phyloP scores from a whole-genome alignment of 257 asterid species.

The Nicotiana obtusifolia region DNA sequence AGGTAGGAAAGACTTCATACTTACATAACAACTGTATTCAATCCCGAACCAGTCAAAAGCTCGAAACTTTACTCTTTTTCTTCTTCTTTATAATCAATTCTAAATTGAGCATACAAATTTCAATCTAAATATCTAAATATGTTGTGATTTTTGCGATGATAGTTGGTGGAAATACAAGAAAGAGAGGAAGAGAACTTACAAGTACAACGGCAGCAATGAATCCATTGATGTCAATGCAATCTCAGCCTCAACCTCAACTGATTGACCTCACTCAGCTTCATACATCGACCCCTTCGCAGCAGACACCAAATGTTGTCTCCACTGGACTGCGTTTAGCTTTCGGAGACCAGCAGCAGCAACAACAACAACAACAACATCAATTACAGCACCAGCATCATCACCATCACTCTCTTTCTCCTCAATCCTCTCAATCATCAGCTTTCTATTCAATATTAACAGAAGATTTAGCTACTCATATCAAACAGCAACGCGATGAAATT shows the following conservation, averaged over 20 bases:
- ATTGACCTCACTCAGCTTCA: conserved; percentile 32
- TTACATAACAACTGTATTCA: neutral
- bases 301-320: conserved; percentile 25
- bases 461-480: conserved; percentile 27
- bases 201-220: conserved; percentile 12
- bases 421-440: conserved; percentile 35
- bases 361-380: conserved; percentile 9
- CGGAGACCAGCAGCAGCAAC: conserved; percentile 21
- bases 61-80: neutral
- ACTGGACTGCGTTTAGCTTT: conserved; percentile 42
- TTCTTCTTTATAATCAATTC: too few species aligned
- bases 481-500: conserved; percentile 39
- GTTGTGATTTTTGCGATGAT: neutral
- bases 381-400: neutral
- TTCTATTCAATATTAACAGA: conserved; percentile 25
- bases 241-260: conserved; percentile 18
- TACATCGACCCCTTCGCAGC: conserved; percentile 6
- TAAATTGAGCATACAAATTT: neutral
- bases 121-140: neutral
- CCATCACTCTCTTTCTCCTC: conserved; percentile 27
- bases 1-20: conserved; percentile 16
- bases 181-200: conserved; percentile 29
- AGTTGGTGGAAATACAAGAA: conserved; percentile 25
- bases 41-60: neutral
- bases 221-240: conserved; percentile 20